Evolutionary conservation across 2,329 filamentous ascomycete species (phyloP).

Genomic region (Colletotrichum tropicale): DNA sequence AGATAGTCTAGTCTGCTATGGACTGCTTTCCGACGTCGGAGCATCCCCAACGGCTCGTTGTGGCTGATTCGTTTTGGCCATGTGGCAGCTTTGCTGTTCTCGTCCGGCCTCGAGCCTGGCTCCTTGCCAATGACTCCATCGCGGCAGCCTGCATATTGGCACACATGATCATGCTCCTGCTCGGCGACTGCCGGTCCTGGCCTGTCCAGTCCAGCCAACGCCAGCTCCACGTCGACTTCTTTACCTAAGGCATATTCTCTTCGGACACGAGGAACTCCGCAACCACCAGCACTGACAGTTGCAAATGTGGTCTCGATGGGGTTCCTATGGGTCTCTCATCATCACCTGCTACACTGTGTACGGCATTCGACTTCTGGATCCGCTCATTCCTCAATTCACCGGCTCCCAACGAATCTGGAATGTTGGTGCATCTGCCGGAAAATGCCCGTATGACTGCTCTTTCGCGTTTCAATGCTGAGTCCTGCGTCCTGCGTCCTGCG

Average conservation of each 20-base stretch:
- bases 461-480: background rate
- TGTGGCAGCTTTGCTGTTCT: background rate
- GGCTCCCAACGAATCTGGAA: conserved; percentile 1
- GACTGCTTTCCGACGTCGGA: conserved; percentile 11
- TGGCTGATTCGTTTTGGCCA: background rate
- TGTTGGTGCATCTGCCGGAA: background rate
- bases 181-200: background rate
- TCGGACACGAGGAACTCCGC: background rate
- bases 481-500: background rate
- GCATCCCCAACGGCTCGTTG: background rate
- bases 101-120: background rate
- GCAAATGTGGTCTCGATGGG: background rate
- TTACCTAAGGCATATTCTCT: background rate
- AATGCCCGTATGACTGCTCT: conserved; percentile 2
- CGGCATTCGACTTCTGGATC: background rate
- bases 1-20: background rate
- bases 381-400: background rate
- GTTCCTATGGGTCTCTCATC: background rate
- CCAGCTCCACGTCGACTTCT: background rate
- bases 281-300: background rate
- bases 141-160: background rate
- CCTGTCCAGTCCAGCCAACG: background rate
- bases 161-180: conserved; percentile 13
- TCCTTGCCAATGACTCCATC: conserved; percentile 9
- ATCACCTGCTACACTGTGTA: background rate